Base-by-base conservation (phyloP, 2,329 filamentous ascomycete genomes). In the Daldinia sp. region DNA sequence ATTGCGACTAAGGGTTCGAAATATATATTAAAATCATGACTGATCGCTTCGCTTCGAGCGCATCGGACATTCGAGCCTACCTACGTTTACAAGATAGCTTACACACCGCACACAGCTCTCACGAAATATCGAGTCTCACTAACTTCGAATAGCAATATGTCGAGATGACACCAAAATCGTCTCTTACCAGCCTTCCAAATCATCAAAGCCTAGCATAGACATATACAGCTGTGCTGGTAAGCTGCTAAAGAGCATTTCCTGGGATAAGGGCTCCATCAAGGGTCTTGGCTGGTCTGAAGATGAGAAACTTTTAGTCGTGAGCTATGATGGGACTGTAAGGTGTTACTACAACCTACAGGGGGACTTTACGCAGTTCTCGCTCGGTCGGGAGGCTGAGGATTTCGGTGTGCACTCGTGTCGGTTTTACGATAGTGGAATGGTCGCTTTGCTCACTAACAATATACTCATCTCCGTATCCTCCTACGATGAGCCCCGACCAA, bases 271-370 rank as follows among this genome's bases (percentile, higher is more conserved):
- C 45, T 82, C 88, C 2, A 92, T 99, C 73, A 91, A 90, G 76
- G 93, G 92, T 1, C 83, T 99, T 17, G 95, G 95, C 30, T 99
- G 95, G 95, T 97, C 94, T 17, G 94, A 97, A 73, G 93, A 97
- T 68, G 95, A 99, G 82, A 90, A 91, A 74, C 84, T 99, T 47
- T 81, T 99, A 3, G 90, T 97, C 0, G 88, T 98, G 52, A 92
- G 93, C 8, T 87, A 91, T 54, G 94, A 99, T 73, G 95, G 95
- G 21, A 94, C 89, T 1, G 94, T 98, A 41, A 86, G 94, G 63
- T 95, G 93, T 76, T 97, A 94, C 74, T 88, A 93, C 75, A 92
- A 95, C 73, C 81, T 99, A n/a, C 91, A 97, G 76, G 92, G 91
- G 65, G 94, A 98, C 75, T 99, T 99, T 75, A 92, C 90, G 13